Conservation (phyloP, 2,329 filamentous ascomycete genomes). For the Xylariaceae sp. region DNA sequence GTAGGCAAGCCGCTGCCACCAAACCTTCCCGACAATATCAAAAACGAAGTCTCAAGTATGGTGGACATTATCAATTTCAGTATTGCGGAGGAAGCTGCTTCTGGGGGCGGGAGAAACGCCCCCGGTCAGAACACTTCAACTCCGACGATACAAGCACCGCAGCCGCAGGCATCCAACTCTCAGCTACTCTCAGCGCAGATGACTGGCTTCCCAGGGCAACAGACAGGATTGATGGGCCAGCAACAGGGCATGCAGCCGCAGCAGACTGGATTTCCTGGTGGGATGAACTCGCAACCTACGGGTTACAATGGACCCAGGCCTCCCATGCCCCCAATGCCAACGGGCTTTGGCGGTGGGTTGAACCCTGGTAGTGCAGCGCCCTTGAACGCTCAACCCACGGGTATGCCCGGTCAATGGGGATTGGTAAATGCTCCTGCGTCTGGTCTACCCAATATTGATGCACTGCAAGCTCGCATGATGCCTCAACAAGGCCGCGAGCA, state of each 20-base stretch:
- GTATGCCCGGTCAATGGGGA: constrained; percentile 93
- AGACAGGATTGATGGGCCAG: constrained; percentile 58
- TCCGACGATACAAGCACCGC: constrained; percentile 61
- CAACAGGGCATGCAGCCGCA: constrained; percentile 60
- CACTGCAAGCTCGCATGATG: constrained; percentile 92
- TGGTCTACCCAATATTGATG: constrained; percentile 90
- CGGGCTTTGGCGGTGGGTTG: constrained; percentile 64
- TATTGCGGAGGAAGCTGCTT: constrained; percentile 66
- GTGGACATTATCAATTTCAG: constrained; percentile 98
- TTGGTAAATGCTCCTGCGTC: constrained; percentile 88
- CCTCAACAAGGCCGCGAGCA: constrained; percentile 88
- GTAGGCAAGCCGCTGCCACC: constrained; percentile 79
- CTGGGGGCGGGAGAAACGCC: constrained; percentile 56
- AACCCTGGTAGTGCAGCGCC: constrained; percentile 47
- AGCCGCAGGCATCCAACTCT: constrained; percentile 69
- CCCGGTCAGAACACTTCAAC: constrained; percentile 55
- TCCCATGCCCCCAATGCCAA: constrained; percentile 77
- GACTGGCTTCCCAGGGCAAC: constrained; percentile 58
- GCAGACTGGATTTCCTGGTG: constrained; percentile 62
- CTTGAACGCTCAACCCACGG: constrained; percentile 90
- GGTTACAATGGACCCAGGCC: constrained; percentile 78
- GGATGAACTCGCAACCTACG: constrained; percentile 66
- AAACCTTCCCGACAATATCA: constrained; percentile 75
- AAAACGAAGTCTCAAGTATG: constrained; percentile 98
- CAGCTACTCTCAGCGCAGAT: constrained; percentile 62